Base-by-base conservation (phyloP, 108 stramenopile genomes). In the Pseudonitzschia pungens region DNA sequence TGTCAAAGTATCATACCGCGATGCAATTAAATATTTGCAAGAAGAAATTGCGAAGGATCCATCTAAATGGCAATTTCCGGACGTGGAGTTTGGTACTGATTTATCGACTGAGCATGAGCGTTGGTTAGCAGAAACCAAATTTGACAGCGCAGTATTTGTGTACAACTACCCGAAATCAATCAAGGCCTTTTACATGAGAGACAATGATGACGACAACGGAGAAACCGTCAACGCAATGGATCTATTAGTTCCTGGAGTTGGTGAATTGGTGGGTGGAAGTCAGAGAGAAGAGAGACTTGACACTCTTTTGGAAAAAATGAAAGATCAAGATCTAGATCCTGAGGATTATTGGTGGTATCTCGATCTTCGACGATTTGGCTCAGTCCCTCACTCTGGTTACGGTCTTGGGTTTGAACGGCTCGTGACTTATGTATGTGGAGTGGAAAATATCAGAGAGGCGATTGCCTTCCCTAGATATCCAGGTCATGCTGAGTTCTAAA, bases 141-240 rank as follows among this genome's bases (percentile, higher is more conserved):
- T 94, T 77, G 81, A 92, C 32, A 89, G 88, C 26, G 88, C 92
- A 26, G 94, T 96, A 5, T 99, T 99, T 77, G 96, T 99, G 31
- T 97, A 99, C 82, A 93, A 99, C 69, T 99, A 99, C 79, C 99
- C 99, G 22, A 93, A 95, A 66, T 69, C 73, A 27, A 98, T 98
- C 78, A 99, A 99, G 85, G 96, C 99, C 7, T 99, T 99, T 71
- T 99, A 99, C 86, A 99, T 99, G 99, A 80, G 98, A 26, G 95
- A 97, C 74, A 98, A 98, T 68, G 97, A 96, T 58, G 90, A 92
- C 52, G 97, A 96, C 80, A 85, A 90, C 48, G 96, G 97, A 24
- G 93, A 96, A 74, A 98, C 98, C 9, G 99, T 99, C 20, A 96
- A 93, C 65, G 97, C 98, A 21, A 98, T 99, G 90, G 99, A 99